These are phyloP conservation scores for Hanseniaspora gamundiae DNA, from an alignment of 1,139 yeast species.

Conservation along the genomic window DNA sequence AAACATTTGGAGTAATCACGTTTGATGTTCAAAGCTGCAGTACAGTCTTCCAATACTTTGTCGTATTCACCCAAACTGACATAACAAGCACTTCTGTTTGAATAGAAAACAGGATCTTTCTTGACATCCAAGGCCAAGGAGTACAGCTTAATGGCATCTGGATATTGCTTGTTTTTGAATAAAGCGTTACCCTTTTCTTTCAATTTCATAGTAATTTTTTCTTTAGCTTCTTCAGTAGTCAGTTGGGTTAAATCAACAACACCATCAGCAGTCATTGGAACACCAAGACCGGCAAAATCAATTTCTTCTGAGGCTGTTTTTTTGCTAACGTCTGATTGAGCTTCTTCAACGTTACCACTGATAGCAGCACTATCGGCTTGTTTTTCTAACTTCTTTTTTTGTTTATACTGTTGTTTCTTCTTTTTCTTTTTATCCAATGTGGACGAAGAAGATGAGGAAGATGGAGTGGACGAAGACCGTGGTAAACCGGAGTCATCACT, in stretches of 20 bases:
- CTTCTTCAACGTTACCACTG: constrained; percentile 9
- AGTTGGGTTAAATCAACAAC: constrained; percentile 45
- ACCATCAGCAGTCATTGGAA: constrained; percentile 40
- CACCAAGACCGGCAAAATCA: constrained; percentile 10
- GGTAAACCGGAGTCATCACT: constrained; percentile 11
- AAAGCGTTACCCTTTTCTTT: constrained; percentile 83
- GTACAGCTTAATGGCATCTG: constrained; percentile 66
- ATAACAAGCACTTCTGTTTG: constrained; percentile 93
- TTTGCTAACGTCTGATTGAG: no score
- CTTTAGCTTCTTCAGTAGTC: constrained; percentile 40
- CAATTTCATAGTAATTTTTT: constrained; percentile 60
- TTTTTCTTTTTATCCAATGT: constrained; percentile 25
- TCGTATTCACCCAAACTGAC: constrained; percentile 69
- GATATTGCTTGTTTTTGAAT: constrained; percentile 59
- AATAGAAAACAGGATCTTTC: constrained; percentile 77
- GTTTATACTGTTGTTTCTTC: constrained; percentile 30
- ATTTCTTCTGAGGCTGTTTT: no score
- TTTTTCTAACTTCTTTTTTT: constrained; percentile 31
- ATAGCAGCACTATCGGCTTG: constrained; percentile 19
- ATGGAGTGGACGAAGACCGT: constrained; percentile 10
- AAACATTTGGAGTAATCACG: constrained; percentile 88
- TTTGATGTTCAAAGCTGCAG: constrained; percentile 71
- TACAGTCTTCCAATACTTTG: constrained; percentile 77
- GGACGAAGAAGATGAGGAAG: constrained; percentile 9
- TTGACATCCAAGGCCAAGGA: constrained; percentile 63